Conservation (phyloP, 495 filamentous ascomycete species). For the Chlorociboria aeruginascens region DNA sequence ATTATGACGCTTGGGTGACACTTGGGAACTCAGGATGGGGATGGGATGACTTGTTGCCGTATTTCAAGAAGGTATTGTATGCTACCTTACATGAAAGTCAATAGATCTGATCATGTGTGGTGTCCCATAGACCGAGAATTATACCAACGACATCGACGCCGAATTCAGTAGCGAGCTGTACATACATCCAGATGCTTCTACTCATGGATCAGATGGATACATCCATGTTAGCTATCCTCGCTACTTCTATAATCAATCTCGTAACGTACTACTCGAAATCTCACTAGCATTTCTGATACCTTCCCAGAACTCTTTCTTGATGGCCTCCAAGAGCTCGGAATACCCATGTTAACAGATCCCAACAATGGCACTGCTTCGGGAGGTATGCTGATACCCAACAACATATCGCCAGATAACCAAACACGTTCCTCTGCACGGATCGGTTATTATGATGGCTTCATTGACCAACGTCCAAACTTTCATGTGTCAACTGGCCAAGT, state of each 20-base stretch:
- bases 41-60: slow-evolving; percentile 23
- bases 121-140: too few relatives aligned
- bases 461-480: not conserved
- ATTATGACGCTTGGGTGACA: slow-evolving; percentile 23
- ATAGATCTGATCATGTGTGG: too few relatives aligned
- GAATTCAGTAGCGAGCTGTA: slow-evolving; percentile 21
- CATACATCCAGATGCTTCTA: not conserved
- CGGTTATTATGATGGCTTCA: not conserved
- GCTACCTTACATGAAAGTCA: too few relatives aligned
- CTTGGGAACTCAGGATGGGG: slow-evolving; percentile 29
- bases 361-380: slow-evolving; percentile 1
- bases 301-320: not conserved
- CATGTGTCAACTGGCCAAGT: too few relatives aligned
- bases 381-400: not conserved
- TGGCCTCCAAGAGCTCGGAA: not conserved
- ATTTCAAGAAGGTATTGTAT: slow-evolving; percentile 27
- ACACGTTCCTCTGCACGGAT: not conserved
- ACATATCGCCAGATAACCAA: slow-evolving; percentile 1
- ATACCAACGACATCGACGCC: too few relatives aligned
- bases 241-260: slow-evolving; percentile 33
- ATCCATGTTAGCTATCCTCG: slow-evolving; percentile 41
- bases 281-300: not conserved
- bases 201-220: slow-evolving; percentile 28
- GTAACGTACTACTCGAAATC: not conserved
- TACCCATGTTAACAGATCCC: not conserved